Percentiles rank a stretch among this genome's conserved stretches.
Evolutionary conservation across 139 green algal species (phyloP).

Genomic region (Volvox reticuliferus): DNA sequence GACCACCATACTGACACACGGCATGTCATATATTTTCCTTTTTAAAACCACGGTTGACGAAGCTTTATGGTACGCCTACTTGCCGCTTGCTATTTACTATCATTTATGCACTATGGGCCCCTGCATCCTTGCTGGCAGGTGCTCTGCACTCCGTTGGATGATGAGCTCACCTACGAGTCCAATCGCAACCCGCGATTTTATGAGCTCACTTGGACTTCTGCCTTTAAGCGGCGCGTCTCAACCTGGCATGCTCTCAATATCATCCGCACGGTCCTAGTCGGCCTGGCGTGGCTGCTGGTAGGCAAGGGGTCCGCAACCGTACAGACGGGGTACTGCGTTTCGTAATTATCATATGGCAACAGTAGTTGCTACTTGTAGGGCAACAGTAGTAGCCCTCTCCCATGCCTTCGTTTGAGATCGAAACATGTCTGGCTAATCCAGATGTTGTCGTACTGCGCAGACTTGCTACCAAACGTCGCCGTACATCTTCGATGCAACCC

Average conservation of each 20-base stretch:
- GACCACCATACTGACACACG: too few relatives aligned
- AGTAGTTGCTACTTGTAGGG: too few relatives aligned
- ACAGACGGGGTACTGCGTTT: too few relatives aligned
- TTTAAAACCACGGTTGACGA: too few relatives aligned
- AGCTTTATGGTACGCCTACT: too few relatives aligned
- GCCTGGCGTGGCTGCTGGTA: conserved; percentile 50
- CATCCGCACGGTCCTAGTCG: conserved; percentile 39
- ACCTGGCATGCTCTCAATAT: conserved; percentile 53
- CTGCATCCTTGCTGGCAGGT: background rate
- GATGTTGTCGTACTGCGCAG: conserved; percentile 5
- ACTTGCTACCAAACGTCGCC: conserved; percentile 48
- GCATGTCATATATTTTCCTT: too few relatives aligned
- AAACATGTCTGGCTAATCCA: too few relatives aligned
- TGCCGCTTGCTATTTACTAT: too few relatives aligned
- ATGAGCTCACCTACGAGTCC: conserved; percentile 55
- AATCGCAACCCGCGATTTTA: conserved; percentile 53
- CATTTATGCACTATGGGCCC: background rate
- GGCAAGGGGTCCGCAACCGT: background rate
- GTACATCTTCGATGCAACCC: conserved; percentile 36
- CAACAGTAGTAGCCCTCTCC: too few relatives aligned
- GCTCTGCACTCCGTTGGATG: conserved; percentile 54
- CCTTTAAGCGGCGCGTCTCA: conserved; percentile 40
- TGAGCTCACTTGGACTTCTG: conserved; percentile 29
- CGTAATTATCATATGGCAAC: too few relatives aligned
- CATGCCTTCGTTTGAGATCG: too few relatives aligned